phyloP scores from a whole-genome alignment of 2,329 filamentous ascomycete genomes.

The Colletotrichum lindemuthianum region DNA sequence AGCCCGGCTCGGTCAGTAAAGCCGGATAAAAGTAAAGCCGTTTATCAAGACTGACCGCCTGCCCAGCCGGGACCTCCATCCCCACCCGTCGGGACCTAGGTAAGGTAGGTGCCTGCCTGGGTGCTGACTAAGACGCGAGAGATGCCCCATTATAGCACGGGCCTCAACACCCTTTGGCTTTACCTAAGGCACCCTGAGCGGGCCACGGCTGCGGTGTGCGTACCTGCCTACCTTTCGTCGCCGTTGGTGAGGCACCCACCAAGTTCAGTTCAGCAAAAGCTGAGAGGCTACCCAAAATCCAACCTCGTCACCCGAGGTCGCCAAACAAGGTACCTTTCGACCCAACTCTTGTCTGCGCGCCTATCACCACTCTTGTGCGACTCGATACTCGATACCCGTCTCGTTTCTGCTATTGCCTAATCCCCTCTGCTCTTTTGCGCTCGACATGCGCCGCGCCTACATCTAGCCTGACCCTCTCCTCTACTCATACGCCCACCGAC shows the following conservation, averaged over 20 bases:
- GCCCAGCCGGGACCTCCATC: conserved; percentile 28
- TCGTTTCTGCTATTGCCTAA: not conserved
- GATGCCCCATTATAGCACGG: too few species aligned
- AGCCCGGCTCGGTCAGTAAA: not conserved
- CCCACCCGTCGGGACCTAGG: too few species aligned
- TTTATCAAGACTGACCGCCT: conserved; percentile 19
- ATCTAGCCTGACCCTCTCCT: conserved; percentile 12
- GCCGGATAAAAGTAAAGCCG: conserved; percentile 16
- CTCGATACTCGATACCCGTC: not conserved
- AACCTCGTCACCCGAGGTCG: conserved; percentile 14
- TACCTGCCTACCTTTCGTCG: conserved; percentile 29
- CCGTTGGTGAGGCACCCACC: conserved; percentile 23
- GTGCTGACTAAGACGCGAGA: too few species aligned
- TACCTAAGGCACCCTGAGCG: conserved; percentile 5
- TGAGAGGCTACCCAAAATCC: conserved; percentile 32
- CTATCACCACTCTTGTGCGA: conserved; percentile 10
- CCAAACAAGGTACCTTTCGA: conserved; percentile 8
- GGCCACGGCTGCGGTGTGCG: conserved; percentile 32
- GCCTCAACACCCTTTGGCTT: too few species aligned
- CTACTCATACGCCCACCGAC: conserved; percentile 4
- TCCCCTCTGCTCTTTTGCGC: conserved; percentile 14
- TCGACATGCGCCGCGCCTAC: conserved; percentile 27
- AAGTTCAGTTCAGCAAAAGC: conserved; percentile 36
- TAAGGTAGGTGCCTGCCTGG: not conserved
- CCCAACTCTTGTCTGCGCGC: conserved; percentile 4